A percentile compares a stretch with the other conserved stretches of the same genome.
These are phyloP conservation scores for Cinnamomum chago DNA, from an alignment of 164 flowering plant species.

Conservation along the genomic window DNA sequence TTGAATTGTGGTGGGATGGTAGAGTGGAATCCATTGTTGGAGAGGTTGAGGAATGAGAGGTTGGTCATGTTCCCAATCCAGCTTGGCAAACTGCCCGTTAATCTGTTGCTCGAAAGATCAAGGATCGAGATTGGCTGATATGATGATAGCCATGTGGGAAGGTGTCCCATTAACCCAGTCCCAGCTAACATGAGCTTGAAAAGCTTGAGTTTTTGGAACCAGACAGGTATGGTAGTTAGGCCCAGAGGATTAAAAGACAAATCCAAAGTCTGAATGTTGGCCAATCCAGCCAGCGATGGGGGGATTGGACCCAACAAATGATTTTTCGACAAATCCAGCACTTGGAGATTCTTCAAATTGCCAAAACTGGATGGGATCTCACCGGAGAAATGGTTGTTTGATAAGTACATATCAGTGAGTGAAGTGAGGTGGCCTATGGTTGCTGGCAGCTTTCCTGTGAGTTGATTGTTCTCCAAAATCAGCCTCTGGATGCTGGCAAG, in stretches of 20 bases:
- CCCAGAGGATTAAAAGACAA: constrained; percentile 59
- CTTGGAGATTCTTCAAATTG: constrained; percentile 35
- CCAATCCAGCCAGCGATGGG: constrained; percentile 29
- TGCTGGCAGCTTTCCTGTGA: constrained; percentile 47
- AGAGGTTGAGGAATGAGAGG: constrained; percentile 56
- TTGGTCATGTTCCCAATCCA: constrained; percentile 74
- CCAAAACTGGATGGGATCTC: constrained; percentile 56
- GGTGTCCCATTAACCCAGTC: constrained; percentile 52
- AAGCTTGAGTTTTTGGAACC: constrained; percentile 35
- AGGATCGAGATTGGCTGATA: constrained; percentile 33
- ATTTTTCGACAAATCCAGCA: constrained; percentile 54
- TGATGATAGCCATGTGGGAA: constrained; percentile 52
- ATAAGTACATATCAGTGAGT: constrained; percentile 41
- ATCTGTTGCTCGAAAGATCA: constrained; percentile 58
- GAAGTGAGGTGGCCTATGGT: constrained; percentile 42
- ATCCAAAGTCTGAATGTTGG: constrained; percentile 40
- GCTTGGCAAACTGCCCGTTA: constrained; percentile 45
- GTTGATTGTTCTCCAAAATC: constrained; percentile 49
- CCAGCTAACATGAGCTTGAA: constrained; percentile 41
- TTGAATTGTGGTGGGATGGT: constrained; percentile 47
- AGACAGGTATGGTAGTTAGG: constrained; percentile 35
- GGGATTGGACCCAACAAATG: constrained; percentile 51
- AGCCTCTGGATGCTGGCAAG: constrained; percentile 40
- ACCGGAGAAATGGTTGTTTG: constrained; percentile 51
- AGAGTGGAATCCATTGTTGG: constrained; percentile 56